Evolutionary conservation across 768 basidiomycete genomes (phyloP), one percentile per base, ranked within the genome.

Genomic region (Leccinum imitatum): DNA sequence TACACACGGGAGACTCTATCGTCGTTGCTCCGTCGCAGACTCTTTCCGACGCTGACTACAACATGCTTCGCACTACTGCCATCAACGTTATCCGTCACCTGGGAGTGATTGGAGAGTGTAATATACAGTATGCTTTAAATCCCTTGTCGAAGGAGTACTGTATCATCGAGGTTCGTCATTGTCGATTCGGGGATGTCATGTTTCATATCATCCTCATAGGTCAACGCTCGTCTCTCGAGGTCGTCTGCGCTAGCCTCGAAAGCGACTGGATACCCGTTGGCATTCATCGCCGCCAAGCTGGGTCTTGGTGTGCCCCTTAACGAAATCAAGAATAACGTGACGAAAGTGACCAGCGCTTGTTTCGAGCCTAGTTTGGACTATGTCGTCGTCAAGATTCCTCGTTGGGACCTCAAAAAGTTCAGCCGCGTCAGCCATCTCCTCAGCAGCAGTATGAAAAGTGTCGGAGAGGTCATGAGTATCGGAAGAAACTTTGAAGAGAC

Each of bases 351-450:
- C 4, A 89, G 87, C 35, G 96, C 97, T 3, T 99, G 96, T 79
- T 99, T 99, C 74, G 96, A 99, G 77, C 97, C 96, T 6, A 92
- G 90, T 67, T 82, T 99, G 78, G 96, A 99, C 74, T 99, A 99
- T 72, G 85, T 90, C 58, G 95, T 98, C 50, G 95, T 98, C 71
- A 98, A 99, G 80, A 97, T 99, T 68, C 96, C 96, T 57, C 90
- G 96, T 64, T 99, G 96, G 96, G 97, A 99, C 76, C 79, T 98
- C 71, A 96, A 95, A 77, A 99, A 99, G 82, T 99, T 99, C 79
- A 93, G 68, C 68, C 87, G 96, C 50, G 96, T 99, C 69, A 95
- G 92, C 72, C 85, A 90, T 59, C 80, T 91, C 44, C 79, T 99
- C 53, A 93, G 93, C 75, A 93, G 90, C 66, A 93, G 91, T 76